Evolutionary conservation across 2,329 filamentous ascomycete genomes (phyloP).

Genomic region (Thielaviopsis ethacetica): DNA sequence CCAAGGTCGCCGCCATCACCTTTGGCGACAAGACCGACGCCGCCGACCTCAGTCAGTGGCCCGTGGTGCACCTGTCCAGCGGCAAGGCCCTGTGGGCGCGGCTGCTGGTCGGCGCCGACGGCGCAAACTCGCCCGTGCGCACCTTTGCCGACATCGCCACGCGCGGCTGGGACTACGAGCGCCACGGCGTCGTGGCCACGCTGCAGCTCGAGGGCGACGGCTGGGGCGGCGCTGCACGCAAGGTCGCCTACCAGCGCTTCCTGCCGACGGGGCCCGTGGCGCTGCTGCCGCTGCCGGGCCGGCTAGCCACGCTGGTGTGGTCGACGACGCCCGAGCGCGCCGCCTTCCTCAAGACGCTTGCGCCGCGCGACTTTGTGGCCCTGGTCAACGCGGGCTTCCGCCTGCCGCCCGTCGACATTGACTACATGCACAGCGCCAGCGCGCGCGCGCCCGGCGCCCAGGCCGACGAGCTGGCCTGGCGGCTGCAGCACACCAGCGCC

Average conservation of each 20-base stretch:
- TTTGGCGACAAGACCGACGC: conserved; percentile 54
- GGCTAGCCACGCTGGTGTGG: conserved; percentile 79
- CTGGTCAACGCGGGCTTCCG: conserved; percentile 92
- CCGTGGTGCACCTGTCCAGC: conserved; percentile 57
- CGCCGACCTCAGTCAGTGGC: conserved; percentile 73
- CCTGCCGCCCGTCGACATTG: conserved; percentile 60
- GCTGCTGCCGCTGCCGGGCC: conserved; percentile 74
- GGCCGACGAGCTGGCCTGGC: conserved; percentile 69
- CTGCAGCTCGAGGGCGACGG: conserved; percentile 51
- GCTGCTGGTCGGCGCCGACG: conserved; percentile 82
- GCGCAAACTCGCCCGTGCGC: conserved; percentile 84
- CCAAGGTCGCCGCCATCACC: conserved; percentile 63
- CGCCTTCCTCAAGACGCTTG: conserved; percentile 59
- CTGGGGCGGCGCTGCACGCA: conserved; percentile 36
- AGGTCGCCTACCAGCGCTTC: conserved; percentile 88
- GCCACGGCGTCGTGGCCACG: conserved; percentile 84
- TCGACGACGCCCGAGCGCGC: conserved; percentile 75
- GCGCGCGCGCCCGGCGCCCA: conserved; percentile 35
- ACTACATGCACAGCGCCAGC: conserved; percentile 58
- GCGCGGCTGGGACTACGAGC: conserved; percentile 82
- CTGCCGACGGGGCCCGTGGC: conserved; percentile 83
- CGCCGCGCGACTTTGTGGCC: conserved; percentile 56
- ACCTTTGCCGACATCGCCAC: conserved; percentile 74
- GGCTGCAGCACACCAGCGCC: conserved; percentile 51
- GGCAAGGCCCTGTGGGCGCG: conserved; percentile 58